Evolutionary conservation across 495 filamentous ascomycete genomes (phyloP).

Genomic region (Monascus purpureus): DNA sequence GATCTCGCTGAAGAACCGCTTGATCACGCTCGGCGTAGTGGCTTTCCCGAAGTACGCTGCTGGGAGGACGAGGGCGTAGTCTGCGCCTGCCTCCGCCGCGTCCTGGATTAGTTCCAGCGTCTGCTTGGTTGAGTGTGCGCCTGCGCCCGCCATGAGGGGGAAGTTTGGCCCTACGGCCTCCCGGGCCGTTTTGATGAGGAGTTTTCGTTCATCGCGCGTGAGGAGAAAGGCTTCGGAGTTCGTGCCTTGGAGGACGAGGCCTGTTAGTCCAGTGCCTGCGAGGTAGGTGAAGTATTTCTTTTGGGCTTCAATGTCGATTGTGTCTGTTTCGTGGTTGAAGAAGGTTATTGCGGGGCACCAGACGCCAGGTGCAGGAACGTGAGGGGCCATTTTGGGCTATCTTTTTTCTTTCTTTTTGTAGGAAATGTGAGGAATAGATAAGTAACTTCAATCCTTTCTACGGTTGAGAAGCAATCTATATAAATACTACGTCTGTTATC

Average conservation of each 20-base stretch:
- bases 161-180: constrained; percentile 33
- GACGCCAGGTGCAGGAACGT: constrained; percentile 10
- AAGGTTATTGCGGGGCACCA: constrained; percentile 31
- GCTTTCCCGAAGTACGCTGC: constrained; percentile 51
- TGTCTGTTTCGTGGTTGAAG: constrained; percentile 40
- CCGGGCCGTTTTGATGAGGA: constrained; percentile 38
- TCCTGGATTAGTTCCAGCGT: constrained; percentile 44
- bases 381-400: neutral
- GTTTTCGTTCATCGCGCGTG: constrained; percentile 42
- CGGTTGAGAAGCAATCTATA: no score
- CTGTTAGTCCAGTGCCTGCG: constrained; percentile 36
- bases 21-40: constrained; percentile 42
- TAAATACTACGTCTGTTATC: no score
- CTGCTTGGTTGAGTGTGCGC: constrained; percentile 51
- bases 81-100: constrained; percentile 40
- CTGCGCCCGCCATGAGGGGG: constrained; percentile 49
- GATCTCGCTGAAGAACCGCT: constrained; percentile 46
- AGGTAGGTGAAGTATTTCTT: constrained; percentile 43
- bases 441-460: neutral
- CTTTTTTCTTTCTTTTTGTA: neutral
- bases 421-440: neutral
- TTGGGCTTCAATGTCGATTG: constrained; percentile 33
- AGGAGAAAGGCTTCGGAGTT: constrained; percentile 55
- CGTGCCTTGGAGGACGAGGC: constrained; percentile 48
- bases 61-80: constrained; percentile 48